Conservation (phyloP, 2,329 filamentous ascomycete genomes). For the Fusarium newnesense region DNA sequence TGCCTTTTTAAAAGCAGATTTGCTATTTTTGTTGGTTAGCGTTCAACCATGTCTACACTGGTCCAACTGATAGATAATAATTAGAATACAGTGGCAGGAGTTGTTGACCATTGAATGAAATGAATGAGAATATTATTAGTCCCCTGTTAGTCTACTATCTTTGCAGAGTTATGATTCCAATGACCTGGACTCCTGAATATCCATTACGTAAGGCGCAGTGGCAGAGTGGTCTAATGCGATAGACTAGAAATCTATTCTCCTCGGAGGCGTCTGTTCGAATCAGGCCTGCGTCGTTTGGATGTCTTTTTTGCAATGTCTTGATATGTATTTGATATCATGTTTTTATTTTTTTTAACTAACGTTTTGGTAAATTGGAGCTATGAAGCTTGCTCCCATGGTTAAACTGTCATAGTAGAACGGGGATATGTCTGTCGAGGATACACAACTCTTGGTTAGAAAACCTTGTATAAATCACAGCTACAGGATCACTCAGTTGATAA, state of each 20-base stretch:
- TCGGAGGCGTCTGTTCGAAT: slow-evolving; percentile 5
- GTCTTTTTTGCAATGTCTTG: background rate
- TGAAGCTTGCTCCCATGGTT: rapidly evolving
- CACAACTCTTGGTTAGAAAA: background rate
- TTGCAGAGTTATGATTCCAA: rapidly evolving
- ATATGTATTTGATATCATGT: rapidly evolving
- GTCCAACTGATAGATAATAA: rapidly evolving
- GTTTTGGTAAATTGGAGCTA: rapidly evolving
- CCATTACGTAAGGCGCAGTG: slow-evolving; percentile 4
- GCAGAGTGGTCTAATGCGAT: slow-evolving; percentile 10
- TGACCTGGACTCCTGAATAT: rapidly evolving
- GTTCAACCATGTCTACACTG: rapidly evolving
- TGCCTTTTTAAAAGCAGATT: rapidly evolving
- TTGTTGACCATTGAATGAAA: background rate
- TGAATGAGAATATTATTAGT: too few species aligned
- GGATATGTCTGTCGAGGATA: background rate
- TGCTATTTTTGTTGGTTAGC: rapidly evolving
- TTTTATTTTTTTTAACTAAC: rapidly evolving
- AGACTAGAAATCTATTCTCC: slow-evolving; percentile 1
- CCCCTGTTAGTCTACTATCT: rapidly evolving
- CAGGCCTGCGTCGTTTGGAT: slow-evolving; percentile 1
- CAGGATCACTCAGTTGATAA: background rate
- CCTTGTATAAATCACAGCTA: background rate
- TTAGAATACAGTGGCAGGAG: rapidly evolving
- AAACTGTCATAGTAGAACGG: rapidly evolving